These are phyloP conservation scores for Suhomyces maxii DNA, from an alignment of 1,139 yeast genomes.

Conservation along the genomic window DNA sequence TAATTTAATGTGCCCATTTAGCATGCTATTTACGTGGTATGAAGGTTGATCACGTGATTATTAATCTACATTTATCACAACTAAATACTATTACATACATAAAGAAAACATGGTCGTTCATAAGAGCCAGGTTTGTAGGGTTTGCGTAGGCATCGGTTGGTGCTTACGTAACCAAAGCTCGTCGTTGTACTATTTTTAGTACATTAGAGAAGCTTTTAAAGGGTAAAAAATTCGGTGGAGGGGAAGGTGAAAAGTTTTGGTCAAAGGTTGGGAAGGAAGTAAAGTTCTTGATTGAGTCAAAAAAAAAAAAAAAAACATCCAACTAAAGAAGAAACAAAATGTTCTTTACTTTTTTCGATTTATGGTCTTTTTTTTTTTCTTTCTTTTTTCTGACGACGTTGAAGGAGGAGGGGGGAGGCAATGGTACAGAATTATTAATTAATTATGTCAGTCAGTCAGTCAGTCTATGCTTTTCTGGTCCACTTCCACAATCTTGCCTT, in stretches of 20 bases:
- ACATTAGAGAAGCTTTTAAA: no score
- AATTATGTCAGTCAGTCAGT: background rate
- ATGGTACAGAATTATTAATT: background rate
- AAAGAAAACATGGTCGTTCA: conserved; percentile 4
- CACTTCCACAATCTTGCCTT: conserved; percentile 96
- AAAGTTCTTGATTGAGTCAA: no score
- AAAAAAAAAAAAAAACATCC: no score
- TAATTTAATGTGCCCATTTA: background rate
- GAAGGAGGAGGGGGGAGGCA: no score
- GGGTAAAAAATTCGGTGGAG: background rate
- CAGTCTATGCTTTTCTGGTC: conserved; percentile 30
- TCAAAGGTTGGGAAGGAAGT: no score
- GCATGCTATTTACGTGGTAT: no score
- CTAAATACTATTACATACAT: conserved; percentile 11
- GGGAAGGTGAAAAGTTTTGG: background rate
- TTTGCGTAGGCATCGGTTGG: background rate
- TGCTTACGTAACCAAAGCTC: background rate
- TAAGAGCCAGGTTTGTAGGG: background rate
- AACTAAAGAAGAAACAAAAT: no score
- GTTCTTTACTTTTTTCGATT: no score
- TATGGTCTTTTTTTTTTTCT: no score
- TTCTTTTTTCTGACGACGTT: no score
- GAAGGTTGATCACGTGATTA: background rate
- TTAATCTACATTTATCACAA: background rate
- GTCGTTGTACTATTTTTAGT: background rate